phyloP scores from a whole-genome alignment of 305 asterid genomes.

The Fraxinus sp. region DNA sequence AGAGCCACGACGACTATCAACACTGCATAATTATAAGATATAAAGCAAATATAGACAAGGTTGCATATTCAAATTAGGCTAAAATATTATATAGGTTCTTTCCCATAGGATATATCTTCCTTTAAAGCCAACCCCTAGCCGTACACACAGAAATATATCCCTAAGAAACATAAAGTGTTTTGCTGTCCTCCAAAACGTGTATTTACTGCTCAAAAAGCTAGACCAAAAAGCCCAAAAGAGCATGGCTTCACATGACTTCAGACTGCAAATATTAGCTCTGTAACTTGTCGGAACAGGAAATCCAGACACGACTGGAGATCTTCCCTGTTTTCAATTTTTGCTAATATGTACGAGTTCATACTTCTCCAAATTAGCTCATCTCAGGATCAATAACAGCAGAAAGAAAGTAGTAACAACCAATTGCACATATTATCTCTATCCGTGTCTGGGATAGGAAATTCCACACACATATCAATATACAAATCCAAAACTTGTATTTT shows the following conservation, averaged over 20 bases:
- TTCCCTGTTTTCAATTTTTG: neutral
- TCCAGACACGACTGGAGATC: neutral
- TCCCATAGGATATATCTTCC: constrained; percentile 3
- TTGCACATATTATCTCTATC: neutral
- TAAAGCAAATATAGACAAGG: neutral
- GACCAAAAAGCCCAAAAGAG: neutral
- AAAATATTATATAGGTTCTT: neutral
- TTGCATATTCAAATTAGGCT: neutral
- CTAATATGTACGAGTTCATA: neutral
- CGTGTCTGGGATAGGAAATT: neutral
- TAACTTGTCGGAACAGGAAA: neutral
- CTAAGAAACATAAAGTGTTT: neutral
- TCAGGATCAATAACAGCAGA: neutral
- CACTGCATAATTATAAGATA: neutral
- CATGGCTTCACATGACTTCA: neutral
- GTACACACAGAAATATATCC: neutral
- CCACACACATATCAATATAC: neutral
- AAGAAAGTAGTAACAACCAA: neutral
- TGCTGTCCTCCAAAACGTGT: neutral
- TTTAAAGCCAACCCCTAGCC: constrained; percentile 1
- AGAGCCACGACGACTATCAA: constrained; percentile 8
- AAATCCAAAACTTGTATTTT: neutral
- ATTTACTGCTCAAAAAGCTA: neutral
- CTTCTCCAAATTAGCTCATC: neutral
- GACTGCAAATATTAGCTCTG: neutral